A percentile compares a stretch with the other conserved stretches of the same genome.
These are phyloP conservation scores for Phaeophleospora eucalypticola DNA, from an alignment of 2,329 filamentous ascomycete species.

Conservation along the genomic window DNA sequence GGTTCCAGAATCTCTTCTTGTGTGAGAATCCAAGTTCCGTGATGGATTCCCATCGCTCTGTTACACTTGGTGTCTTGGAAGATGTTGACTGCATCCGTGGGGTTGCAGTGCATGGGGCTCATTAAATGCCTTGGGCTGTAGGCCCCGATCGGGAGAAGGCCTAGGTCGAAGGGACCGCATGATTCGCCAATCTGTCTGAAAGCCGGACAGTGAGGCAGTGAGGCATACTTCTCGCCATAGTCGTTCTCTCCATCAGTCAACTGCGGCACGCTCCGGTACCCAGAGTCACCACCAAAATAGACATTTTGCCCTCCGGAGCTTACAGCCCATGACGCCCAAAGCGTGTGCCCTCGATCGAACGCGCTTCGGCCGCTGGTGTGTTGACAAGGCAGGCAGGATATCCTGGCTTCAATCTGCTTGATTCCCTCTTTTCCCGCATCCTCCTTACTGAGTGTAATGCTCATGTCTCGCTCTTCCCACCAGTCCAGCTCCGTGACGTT, in stretches of 20 bases:
- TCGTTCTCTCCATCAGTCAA: conserved; percentile 63
- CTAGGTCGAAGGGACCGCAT: conserved; percentile 83
- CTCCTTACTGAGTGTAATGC: conserved; percentile 44
- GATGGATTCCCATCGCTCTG: conserved; percentile 81
- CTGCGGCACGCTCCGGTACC: conserved; percentile 73
- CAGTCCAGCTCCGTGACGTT: conserved; percentile 89
- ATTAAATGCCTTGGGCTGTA: conserved; percentile 73
- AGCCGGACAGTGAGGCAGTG: conserved; percentile 71
- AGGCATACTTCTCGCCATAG: conserved; percentile 59
- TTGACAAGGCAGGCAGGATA: conserved; percentile 80
- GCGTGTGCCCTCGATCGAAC: conserved; percentile 68
- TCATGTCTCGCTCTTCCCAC: conserved; percentile 84
- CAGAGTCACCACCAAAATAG: conserved; percentile 84
- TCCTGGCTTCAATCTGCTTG: conserved; percentile 60
- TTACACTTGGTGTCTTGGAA: conserved; percentile 78
- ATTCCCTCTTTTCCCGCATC: conserved; percentile 1
- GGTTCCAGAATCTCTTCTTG: conserved; percentile 83
- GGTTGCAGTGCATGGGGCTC: conserved; percentile 79
- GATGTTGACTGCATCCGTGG: conserved; percentile 83
- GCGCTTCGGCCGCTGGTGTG: conserved; percentile 68
- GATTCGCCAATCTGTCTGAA: conserved; percentile 78
- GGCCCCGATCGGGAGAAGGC: conserved; percentile 88
- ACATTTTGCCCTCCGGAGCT: conserved; percentile 70
- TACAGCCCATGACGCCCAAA: conserved; percentile 87
- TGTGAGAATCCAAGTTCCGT: conserved; percentile 83